phyloP scores from a whole-genome alignment of 2,329 filamentous ascomycete species.

The Meredithiella fracta region DNA sequence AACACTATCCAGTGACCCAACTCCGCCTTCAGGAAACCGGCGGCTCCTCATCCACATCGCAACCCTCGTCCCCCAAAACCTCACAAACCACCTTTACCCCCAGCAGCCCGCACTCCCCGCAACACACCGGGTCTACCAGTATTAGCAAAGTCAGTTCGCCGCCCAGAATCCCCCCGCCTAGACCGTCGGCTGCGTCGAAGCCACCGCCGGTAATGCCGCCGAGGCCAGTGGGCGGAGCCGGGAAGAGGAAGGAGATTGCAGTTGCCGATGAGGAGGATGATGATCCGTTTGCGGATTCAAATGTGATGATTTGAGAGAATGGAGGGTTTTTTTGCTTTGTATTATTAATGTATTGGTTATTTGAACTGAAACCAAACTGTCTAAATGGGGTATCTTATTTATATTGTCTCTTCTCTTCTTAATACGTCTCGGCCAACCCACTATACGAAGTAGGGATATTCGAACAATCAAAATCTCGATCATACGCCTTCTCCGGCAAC shows the following conservation, averaged over 20 bases:
- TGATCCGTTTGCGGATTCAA: slow-evolving; percentile 62
- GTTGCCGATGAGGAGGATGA: slow-evolving; percentile 56
- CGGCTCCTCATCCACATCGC: slow-evolving; percentile 23
- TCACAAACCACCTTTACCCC: slow-evolving; percentile 28
- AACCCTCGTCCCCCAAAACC: slow-evolving; percentile 26
- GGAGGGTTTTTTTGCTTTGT: background rate
- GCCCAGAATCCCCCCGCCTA: slow-evolving; percentile 25
- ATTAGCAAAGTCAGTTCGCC: background rate
- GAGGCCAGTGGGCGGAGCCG: slow-evolving; percentile 23
- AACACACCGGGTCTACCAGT: slow-evolving; percentile 20
- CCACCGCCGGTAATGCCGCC: slow-evolving; percentile 36
- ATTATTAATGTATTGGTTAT: slow-evolving; percentile 2
- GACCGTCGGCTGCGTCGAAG: slow-evolving; percentile 29
- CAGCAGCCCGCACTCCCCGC: slow-evolving; percentile 23
- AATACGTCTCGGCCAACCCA: slow-evolving; percentile 29
- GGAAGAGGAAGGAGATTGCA: slow-evolving; percentile 20
- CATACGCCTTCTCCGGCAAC: slow-evolving; percentile 58
- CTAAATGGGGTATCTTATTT: background rate
- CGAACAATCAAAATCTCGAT: slow-evolving; percentile 53
- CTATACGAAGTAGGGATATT: slow-evolving; percentile 37
- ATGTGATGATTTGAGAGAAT: slow-evolving; percentile 18
- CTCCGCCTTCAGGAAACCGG: slow-evolving; percentile 34
- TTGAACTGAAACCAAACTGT: background rate
- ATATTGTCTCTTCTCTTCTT: background rate
- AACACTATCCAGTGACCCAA: slow-evolving; percentile 29